phyloP scores from a whole-genome alignment of 176 grass and related monocot genomes.

The Zea mays region Zm-B73-REFERENCE-NAM-5.0 NC_050099.1:184757001-184757500 shows the following conservation, averaged over 20 bases:
- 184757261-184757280: no score
- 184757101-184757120: background rate
- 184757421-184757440: background rate
- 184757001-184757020: conserved; percentile 57
- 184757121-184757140: background rate
- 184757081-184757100: conserved; percentile 8
- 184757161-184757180: conserved; percentile 1
- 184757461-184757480: background rate
- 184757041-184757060: conserved; percentile 8
- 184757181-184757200: no score
- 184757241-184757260: no score
- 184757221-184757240: no score
- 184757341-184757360: no score
- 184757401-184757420: background rate
- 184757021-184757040: conserved; percentile 56
- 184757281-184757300: no score
- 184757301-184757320: no score
- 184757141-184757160: background rate
- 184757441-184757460: background rate
- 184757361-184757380: no score
- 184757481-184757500: background rate
- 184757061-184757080: conserved; percentile 15
- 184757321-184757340: no score
- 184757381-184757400: background rate
- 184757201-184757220: no score